Percentiles rank a stretch among this genome's conserved stretches.
Evolutionary conservation across 2,329 filamentous ascomycete species (phyloP).

Genomic region (Hymenoscyphus repandus): DNA sequence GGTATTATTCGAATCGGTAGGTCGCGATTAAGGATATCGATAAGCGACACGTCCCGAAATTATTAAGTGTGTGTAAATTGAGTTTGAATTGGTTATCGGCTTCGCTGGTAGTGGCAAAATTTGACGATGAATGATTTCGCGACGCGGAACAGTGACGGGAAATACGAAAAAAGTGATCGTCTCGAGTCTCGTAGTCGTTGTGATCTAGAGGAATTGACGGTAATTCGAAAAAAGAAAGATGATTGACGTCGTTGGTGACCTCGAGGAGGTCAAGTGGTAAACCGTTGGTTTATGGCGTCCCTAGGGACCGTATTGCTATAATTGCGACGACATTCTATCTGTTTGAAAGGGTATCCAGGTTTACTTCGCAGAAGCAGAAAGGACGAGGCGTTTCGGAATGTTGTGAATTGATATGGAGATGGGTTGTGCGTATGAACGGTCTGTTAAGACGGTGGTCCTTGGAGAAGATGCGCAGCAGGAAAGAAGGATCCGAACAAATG

Average conservation of each 20-base stretch:
- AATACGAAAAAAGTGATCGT: not conserved
- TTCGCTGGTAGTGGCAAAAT: conserved; percentile 7
- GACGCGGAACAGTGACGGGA: not conserved
- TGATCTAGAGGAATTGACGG: not conserved
- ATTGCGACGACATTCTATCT: conserved; percentile 28
- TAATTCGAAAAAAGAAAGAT: conserved; percentile 1
- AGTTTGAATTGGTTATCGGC: not conserved
- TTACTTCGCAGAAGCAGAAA: conserved; percentile 17
- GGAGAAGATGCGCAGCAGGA: not conserved
- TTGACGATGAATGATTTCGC: conserved; percentile 5
- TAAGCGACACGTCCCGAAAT: not conserved
- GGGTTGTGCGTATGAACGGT: too few relatives aligned
- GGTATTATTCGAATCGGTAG: not conserved
- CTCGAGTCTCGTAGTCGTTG: not conserved
- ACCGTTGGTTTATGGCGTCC: conserved; percentile 34
- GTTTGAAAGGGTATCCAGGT: conserved; percentile 20
- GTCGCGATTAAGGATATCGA: conserved; percentile 4
- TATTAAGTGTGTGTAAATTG: conserved; percentile 7
- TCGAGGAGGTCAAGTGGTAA: conserved; percentile 16
- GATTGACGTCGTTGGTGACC: conserved; percentile 13
- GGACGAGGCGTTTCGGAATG: conserved; percentile 1
- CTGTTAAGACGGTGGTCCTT: too few relatives aligned
- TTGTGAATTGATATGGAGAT: too few relatives aligned
- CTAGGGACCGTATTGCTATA: conserved; percentile 42
- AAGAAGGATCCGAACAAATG: not conserved